These are phyloP conservation scores for Tricholoma matsutake DNA, from an alignment of 768 basidiomycete species.

Conservation along the genomic window DNA sequence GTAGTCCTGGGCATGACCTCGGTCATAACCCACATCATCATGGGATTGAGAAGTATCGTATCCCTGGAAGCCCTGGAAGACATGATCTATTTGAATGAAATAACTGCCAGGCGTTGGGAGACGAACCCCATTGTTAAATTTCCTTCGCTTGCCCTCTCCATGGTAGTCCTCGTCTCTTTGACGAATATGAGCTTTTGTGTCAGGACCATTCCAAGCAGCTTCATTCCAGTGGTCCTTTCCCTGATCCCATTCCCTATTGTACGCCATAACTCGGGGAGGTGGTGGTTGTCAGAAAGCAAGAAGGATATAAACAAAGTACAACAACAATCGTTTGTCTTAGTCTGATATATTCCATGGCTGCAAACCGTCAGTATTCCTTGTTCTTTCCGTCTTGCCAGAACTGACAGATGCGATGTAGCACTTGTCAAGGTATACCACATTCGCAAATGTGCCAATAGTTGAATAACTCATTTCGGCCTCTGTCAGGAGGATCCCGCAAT, in stretches of 20 bases:
- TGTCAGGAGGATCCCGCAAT: slow-evolving; percentile 53
- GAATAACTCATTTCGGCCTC: neutral
- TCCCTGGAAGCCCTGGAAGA: slow-evolving; percentile 38
- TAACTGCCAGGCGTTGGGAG: slow-evolving; percentile 1
- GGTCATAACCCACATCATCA: slow-evolving; percentile 40
- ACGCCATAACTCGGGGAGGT: slow-evolving; percentile 47
- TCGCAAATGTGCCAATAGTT: neutral
- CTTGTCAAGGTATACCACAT: slow-evolving; percentile 48
- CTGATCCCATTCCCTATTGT: slow-evolving; percentile 86
- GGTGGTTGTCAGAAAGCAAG: slow-evolving; percentile 32
- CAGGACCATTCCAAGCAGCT: slow-evolving; percentile 38
- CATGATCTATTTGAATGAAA: neutral
- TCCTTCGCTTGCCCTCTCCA: slow-evolving; percentile 73
- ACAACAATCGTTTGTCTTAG: slow-evolving; percentile 24
- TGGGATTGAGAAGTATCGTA: slow-evolving; percentile 49
- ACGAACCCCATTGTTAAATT: slow-evolving; percentile 74
- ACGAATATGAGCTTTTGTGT: slow-evolving; percentile 40
- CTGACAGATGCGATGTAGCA: slow-evolving; percentile 35
- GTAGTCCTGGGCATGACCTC: slow-evolving; percentile 30
- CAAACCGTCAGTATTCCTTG: slow-evolving; percentile 47
- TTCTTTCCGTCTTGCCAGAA: slow-evolving; percentile 3
- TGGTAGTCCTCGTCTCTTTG: slow-evolving; percentile 68
- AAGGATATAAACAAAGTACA: slow-evolving; percentile 36
- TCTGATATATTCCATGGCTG: slow-evolving; percentile 44
- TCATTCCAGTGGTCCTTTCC: slow-evolving; percentile 66